Base-by-base conservation (phyloP, 305 asterid genomes). In the Plantago coronopus region DNA sequence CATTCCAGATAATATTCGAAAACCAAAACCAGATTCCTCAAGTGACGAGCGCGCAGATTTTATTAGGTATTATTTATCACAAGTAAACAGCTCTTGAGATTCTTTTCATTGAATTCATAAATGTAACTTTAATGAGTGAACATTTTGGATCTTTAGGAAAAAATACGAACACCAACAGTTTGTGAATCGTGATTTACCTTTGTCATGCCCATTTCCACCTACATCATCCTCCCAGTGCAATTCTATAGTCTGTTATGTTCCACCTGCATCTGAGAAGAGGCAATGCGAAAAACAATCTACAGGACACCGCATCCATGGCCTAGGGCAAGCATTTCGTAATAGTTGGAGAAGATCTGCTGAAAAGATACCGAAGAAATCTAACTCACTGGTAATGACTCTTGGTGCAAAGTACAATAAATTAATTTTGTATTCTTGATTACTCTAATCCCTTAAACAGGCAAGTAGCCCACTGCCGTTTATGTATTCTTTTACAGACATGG, bases 1-100 rank as follows among this genome's bases (percentile, higher is more conserved):
- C 66, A 68, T 89, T 62, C 97, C 95, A 9, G 95, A 82, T 6
- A 73, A 71, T 67, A 75, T 22, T 38, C 67, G 20, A 38, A 89
- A 83, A 68, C 97, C 84, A 56, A 89, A 82, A 65, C 94, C 88
- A 7, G 85, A 85, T 51, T 80, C 98, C 10, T 76, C 91, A 25
- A 72, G 72, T 49, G 98, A 91, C 34, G 96, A 86, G 64, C 94
- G 97, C 1, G 49, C 71, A 21, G 96, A 89, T 83, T 91, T 91
- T 79, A 89, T 91, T 59, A 81, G 86, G 98, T 88, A 73, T 19
- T 43, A 20, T 34, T 34, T 34, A n/a, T 34, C 40, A 34, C 9
- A 12, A 34, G 12, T 34, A 7, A 34, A 34, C 11, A 34, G 5
- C 2, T 34, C 9, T 9, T 34, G 0, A 34, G 9, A 27, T 27